These are phyloP conservation scores for Hsuehochloa calcarea DNA, from an alignment of 176 grass and related monocot genomes.

Conservation along the genomic window DNA sequence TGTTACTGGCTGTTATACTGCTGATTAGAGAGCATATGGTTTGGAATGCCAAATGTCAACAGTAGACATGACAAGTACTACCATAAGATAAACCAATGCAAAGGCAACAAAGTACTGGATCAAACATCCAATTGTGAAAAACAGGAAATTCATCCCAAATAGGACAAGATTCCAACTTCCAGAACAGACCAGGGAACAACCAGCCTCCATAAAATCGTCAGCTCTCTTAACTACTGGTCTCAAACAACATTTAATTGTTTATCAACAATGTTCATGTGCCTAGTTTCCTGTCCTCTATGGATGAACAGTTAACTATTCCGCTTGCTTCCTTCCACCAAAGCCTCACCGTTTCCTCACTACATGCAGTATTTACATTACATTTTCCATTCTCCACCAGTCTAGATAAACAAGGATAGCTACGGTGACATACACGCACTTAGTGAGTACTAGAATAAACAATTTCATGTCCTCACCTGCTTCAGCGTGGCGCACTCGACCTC, in stretches of 20 bases:
- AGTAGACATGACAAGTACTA: not conserved
- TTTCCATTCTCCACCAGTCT: not conserved
- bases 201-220: conserved; percentile 1
- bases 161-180: not conserved
- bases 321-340: not conserved
- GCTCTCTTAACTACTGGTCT: not conserved
- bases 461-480: conserved; percentile 48
- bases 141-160: conserved; percentile 17
- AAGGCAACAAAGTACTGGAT: not conserved
- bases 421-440: not conserved
- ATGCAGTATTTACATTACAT: not conserved
- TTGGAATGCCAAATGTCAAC: not conserved
- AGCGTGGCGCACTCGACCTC: conserved; percentile 61
- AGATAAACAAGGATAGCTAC: not conserved
- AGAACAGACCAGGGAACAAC: too few species aligned
- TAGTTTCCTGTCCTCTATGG: not conserved
- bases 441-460: not conserved
- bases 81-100: not conserved
- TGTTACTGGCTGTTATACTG: not conserved
- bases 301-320: not conserved
- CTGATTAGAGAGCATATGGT: not conserved
- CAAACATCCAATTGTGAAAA: conserved; percentile 2
- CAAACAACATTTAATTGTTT: conserved; percentile 14
- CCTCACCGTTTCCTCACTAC: conserved; percentile 10
- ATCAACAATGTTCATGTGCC: not conserved